Conservation (phyloP, 2,329 filamentous ascomycete genomes). For the Cladosporium sp. region DNA sequence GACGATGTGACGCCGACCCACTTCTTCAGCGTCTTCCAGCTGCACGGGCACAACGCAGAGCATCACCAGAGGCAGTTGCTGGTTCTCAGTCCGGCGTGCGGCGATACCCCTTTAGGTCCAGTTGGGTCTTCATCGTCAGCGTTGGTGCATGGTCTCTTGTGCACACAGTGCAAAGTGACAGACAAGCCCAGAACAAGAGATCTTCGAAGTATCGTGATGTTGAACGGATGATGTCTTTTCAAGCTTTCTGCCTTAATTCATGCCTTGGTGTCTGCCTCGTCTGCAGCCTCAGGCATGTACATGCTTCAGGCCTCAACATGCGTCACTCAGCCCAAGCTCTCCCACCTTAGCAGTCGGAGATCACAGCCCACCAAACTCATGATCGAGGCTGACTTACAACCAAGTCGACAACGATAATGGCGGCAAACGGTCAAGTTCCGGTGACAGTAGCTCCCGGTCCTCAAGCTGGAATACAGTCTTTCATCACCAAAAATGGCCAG, state of each 20-base stretch:
- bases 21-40: not conserved
- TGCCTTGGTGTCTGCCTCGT: too few species aligned
- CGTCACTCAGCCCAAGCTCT: too few species aligned
- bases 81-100: not conserved
- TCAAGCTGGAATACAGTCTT: constrained; percentile 17
- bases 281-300: not conserved
- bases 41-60: not conserved
- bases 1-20: constrained; percentile 5
- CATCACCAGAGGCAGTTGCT: too few species aligned
- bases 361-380: too few species aligned
- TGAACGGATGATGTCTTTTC: not conserved
- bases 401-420: constrained; percentile 21
- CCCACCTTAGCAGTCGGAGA: too few species aligned
- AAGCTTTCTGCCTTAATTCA: too few species aligned
- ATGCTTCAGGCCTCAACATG: too few species aligned
- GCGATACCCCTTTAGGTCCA: not conserved
- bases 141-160: not conserved
- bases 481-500: constrained; percentile 24
- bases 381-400: not conserved
- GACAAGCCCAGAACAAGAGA: not conserved
- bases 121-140: not conserved
- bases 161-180: constrained; percentile 4
- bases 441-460: constrained; percentile 4
- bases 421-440: constrained; percentile 48
- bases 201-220: not conserved